phyloP scores from a whole-genome alignment of 73 alveolate genomes.

The Paramecium octaurelia region DNA sequence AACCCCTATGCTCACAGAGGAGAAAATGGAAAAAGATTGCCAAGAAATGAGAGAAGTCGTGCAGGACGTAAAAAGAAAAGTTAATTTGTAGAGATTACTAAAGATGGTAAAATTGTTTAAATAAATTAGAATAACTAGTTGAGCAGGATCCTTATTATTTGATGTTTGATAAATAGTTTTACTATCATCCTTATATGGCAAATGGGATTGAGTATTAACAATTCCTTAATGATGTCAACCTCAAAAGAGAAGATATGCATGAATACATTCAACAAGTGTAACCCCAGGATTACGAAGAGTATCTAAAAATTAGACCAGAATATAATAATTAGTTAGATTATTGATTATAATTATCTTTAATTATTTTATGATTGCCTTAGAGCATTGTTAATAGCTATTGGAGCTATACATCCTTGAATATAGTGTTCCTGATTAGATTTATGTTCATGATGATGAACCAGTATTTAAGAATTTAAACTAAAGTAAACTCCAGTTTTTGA shows the following conservation, averaged over 20 bases:
- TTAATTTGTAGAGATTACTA: background rate
- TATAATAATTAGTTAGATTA: background rate
- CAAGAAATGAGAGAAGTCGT: constrained; percentile 51
- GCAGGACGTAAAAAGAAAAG: constrained; percentile 45
- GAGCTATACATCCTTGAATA: background rate
- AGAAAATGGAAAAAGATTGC: constrained; percentile 40
- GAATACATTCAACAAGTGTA: background rate
- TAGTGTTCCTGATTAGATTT: background rate
- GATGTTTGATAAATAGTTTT: background rate
- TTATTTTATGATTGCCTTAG: constrained; percentile 9
- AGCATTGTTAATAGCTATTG: background rate
- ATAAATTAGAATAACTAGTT: background rate
- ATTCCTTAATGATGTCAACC: background rate
- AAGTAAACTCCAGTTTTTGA: background rate
- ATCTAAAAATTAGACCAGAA: background rate
- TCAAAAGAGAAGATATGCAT: background rate
- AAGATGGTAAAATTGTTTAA: background rate
- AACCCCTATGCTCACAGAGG: constrained; percentile 46
- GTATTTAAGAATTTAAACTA: constrained; percentile 5
- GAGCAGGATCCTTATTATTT: background rate
- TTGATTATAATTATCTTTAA: background rate
- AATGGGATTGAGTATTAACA: background rate
- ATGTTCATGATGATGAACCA: background rate
- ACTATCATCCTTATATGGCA: background rate
- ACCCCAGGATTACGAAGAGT: background rate